These are phyloP conservation scores for Podila horticola DNA, from an alignment of 192 early-diverging fungal genomes.

Conservation along the genomic window DNA sequence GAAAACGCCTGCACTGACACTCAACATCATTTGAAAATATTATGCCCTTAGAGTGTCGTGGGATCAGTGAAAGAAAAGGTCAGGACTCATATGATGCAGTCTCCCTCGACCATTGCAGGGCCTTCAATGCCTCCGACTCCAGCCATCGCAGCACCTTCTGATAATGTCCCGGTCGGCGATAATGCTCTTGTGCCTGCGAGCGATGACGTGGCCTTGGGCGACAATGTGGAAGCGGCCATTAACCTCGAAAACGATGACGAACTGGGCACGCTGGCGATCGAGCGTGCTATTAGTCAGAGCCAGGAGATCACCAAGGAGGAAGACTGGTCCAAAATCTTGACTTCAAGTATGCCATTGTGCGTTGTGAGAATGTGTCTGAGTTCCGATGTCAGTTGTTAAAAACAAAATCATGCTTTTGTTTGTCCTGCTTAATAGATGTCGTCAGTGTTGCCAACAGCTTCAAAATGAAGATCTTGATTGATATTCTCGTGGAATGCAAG, in stretches of 20 bases:
- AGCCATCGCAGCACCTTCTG: background rate
- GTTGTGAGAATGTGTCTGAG: no score
- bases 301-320: background rate
- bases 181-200: background rate
- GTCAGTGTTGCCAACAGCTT: conserved; percentile 39
- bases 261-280: background rate
- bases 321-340: no score
- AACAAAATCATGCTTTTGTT: background rate
- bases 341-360: no score
- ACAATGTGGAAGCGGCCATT: background rate
- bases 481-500: conserved; percentile 63
- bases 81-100: no score
- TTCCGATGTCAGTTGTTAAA: no score
- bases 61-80: no score
- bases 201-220: background rate
- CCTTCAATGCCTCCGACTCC: background rate
- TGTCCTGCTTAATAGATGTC: conserved; percentile 13
- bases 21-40: no score
- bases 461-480: conserved; percentile 66
- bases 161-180: background rate
- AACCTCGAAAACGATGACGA: background rate
- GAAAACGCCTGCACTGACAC: no score
- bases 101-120: no score
- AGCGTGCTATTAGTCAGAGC: conserved; percentile 2
- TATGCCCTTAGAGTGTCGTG: no score